Base-by-base conservation (phyloP, 305 asterid species). In the Fraxinus sp. region DNA sequence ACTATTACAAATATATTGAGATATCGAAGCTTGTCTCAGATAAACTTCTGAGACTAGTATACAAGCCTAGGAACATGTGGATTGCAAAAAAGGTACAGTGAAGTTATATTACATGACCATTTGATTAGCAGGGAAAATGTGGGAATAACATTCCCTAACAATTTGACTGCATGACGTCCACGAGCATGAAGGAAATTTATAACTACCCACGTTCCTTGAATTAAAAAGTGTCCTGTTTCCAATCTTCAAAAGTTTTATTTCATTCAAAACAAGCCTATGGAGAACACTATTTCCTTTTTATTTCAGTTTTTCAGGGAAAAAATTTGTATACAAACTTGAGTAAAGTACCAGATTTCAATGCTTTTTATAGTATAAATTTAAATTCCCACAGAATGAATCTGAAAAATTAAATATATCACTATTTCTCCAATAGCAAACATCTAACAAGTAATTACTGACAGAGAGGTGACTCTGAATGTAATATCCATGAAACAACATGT, bases 401-500 rank as follows among this genome's bases (percentile, higher is more conserved):
- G 68, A 49, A 14, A 62, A 39, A 59, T 16, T 75, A 33, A 33
- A n/a, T 39, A 82, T 73, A 75, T 35, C 32, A 70, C 64, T 22
- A 64, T 49, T 74, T 78, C 80, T 78, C 33, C 49, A 46, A 70
- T 49, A 46, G 52, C 5, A 73, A n/a, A 49, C 74, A 77, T 36
- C 35, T 77, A 82, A 72, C 22, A 28, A 68, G 78, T 35, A 39
- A 80, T 1, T 72, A 20, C 24, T 24, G 44, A 41, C 74, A 30
- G 49, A 79, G 80, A 52, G 36, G 68, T 32, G 30, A 75, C 39
- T 68, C 39, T 68, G 59, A 80, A 81, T 20, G 78, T 52, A 78
- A 79, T 30, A 72, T 78, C 73, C 35, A n/a, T 79, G 55, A 80
- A 79, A 80, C 77, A 78, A 62, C 76, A 76, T 80, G 81, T 80